A percentile compares a stretch with the other conserved stretches of the same genome.
phyloP scores from a whole-genome alignment of 768 basidiomycete species.

The Calocybe gangraenosa region DNA sequence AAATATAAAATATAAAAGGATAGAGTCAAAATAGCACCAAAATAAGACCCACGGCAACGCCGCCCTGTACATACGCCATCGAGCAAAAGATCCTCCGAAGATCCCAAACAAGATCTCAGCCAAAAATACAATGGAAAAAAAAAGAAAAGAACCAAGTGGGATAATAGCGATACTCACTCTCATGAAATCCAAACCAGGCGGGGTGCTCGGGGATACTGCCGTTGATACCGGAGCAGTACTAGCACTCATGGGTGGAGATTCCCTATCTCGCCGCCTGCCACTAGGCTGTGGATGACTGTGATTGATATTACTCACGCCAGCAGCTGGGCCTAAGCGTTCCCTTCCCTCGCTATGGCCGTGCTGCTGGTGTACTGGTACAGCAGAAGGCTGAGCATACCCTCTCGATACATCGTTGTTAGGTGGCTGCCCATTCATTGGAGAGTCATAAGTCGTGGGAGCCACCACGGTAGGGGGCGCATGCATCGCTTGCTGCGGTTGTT shows the following conservation, averaged over 20 bases:
- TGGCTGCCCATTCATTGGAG: too few relatives aligned
- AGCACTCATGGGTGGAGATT: background rate
- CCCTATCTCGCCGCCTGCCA: background rate
- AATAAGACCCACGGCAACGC: too few relatives aligned
- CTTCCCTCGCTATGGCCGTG: background rate
- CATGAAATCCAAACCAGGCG: conserved; percentile 22
- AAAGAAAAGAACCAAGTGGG: conserved; percentile 6
- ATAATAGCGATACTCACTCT: conserved; percentile 20
- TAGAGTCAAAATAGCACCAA: too few relatives aligned
- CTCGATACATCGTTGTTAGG: too few relatives aligned
- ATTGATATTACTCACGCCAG: too few relatives aligned
- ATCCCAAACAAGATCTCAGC: background rate
- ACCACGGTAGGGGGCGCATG: conserved; percentile 3
- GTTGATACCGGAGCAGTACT: background rate
- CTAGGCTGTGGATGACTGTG: conserved; percentile 1
- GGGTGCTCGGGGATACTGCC: conserved; percentile 3
- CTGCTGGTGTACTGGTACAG: background rate
- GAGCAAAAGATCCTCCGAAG: too few relatives aligned
- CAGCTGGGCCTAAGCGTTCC: too few relatives aligned
- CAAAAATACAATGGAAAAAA: background rate
- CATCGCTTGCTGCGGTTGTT: conserved; percentile 1
- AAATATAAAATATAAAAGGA: conserved; percentile 7
- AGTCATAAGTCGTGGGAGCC: background rate
- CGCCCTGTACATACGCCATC: too few relatives aligned
- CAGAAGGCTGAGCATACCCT: too few relatives aligned